phyloP scores from a whole-genome alignment of 2,329 filamentous ascomycete species.

The Claviceps sorghi region DNA sequence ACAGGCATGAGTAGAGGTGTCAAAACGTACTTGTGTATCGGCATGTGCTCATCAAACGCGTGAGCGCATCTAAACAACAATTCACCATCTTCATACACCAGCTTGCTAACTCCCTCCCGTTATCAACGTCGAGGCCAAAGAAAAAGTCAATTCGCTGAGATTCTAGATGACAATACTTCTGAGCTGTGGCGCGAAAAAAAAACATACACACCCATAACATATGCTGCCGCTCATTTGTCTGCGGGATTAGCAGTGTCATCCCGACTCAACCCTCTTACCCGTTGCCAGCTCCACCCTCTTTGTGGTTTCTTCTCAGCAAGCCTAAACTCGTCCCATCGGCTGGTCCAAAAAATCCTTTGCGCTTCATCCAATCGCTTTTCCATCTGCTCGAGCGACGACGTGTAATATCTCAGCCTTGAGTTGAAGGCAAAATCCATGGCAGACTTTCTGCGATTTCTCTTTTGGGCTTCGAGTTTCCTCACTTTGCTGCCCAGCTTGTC shows the following conservation, averaged over 20 bases:
- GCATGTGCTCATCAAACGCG: not conserved
- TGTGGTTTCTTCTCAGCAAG: slow-evolving; percentile 1
- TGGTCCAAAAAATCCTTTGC: slow-evolving; percentile 4
- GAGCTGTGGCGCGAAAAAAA: not conserved
- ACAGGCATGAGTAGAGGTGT: slow-evolving; percentile 6
- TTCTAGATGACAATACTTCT: not conserved
- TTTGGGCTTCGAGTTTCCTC: not conserved
- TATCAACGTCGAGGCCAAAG: not conserved
- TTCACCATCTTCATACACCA: not conserved
- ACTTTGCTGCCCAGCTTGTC: not conserved
- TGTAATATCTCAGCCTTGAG: not conserved
- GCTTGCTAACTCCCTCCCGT: not conserved
- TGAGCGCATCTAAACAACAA: not conserved
- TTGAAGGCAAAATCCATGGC: not conserved
- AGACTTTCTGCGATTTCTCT: not conserved
- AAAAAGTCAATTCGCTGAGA: slow-evolving; percentile 2
- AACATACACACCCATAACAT: not conserved
- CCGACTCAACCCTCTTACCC: not conserved
- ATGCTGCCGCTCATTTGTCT: slow-evolving; percentile 1
- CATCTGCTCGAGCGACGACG: not conserved
- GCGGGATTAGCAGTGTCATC: not conserved
- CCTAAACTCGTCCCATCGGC: slow-evolving; percentile 2
- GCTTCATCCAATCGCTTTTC: slow-evolving; percentile 3
- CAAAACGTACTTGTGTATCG: not conserved
- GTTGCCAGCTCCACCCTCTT: not conserved